Percentiles rank a stretch among this genome's conserved stretches.
These are phyloP conservation scores for Hypoxylon sp. DNA, from an alignment of 2,329 filamentous ascomycete species.

Conservation along the genomic window DNA sequence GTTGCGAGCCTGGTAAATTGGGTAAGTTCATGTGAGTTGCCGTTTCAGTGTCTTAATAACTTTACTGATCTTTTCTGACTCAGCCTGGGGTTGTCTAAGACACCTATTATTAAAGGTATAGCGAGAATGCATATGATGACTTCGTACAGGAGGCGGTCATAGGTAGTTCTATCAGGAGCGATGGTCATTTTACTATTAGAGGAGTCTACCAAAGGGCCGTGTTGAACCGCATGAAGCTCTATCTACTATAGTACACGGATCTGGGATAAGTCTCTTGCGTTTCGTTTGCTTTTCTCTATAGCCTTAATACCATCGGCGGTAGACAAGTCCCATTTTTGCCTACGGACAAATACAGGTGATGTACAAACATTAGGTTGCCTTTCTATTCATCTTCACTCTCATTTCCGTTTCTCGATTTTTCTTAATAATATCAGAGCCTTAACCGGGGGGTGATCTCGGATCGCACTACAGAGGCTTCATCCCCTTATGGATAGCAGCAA, in stretches of 20 bases:
- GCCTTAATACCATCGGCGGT: not conserved
- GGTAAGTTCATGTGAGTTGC: not conserved
- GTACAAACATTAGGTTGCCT: slow-evolving; percentile 10
- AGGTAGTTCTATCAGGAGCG: not conserved
- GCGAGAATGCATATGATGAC: not conserved
- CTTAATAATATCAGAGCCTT: not conserved
- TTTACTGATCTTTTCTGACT: not conserved
- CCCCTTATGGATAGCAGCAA: slow-evolving; percentile 96
- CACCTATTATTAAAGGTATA: not conserved
- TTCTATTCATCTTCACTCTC: not conserved
- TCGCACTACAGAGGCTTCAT: slow-evolving; percentile 77
- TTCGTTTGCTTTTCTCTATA: slow-evolving; percentile 20
- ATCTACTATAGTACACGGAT: slow-evolving; percentile 27
- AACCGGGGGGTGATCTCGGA: not conserved
- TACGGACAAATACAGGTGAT: slow-evolving; percentile 4
- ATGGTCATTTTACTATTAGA: slow-evolving; percentile 13
- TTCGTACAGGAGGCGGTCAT: not conserved
- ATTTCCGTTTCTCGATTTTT: not conserved
- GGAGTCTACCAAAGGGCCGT: not conserved
- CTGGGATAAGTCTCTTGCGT: slow-evolving; percentile 4
- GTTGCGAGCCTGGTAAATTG: not conserved
- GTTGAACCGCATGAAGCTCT: slow-evolving; percentile 7
- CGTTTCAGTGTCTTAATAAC: no score
- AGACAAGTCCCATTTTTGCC: not conserved
- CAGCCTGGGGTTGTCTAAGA: not conserved